Percentiles rank a stretch among this genome's conserved stretches.
These are phyloP conservation scores for Cladophialophora chaetospira DNA, from an alignment of 2,329 filamentous ascomycete species.

Conservation along the genomic window DNA sequence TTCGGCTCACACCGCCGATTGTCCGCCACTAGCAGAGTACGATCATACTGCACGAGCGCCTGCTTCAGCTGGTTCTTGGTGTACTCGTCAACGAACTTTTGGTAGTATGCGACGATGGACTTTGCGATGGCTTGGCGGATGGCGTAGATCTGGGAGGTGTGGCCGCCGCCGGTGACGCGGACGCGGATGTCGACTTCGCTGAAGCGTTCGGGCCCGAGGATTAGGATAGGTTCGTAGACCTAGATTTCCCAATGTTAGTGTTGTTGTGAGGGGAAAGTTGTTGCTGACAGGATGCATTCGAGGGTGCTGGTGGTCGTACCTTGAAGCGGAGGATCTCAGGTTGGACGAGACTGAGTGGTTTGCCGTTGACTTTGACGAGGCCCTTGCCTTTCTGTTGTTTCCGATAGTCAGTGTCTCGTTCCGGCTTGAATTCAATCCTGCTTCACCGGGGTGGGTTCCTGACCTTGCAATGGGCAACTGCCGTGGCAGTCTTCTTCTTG, in stretches of 20 bases:
- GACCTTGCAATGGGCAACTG: slow-evolving; percentile 91
- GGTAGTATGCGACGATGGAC: slow-evolving; percentile 97
- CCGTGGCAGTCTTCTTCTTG: slow-evolving; percentile 90
- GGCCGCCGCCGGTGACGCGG: slow-evolving; percentile 93
- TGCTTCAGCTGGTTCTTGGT: slow-evolving; percentile 99
- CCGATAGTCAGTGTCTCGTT: slow-evolving; percentile 20
- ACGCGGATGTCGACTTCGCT: slow-evolving; percentile 95
- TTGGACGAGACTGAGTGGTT: slow-evolving; percentile 89
- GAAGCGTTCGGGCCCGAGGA: slow-evolving; percentile 97
- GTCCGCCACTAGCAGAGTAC: slow-evolving; percentile 96
- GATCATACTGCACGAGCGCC: slow-evolving; percentile 92
- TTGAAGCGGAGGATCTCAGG: slow-evolving; percentile 98
- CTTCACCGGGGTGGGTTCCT: slow-evolving; percentile 35
- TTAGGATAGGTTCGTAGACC: slow-evolving; percentile 98
- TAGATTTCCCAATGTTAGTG: slow-evolving; percentile 38
- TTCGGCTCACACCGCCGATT: slow-evolving; percentile 99
- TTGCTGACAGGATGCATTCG: background rate
- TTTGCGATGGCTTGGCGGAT: slow-evolving; percentile 99
- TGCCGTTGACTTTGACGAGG: slow-evolving; percentile 98
- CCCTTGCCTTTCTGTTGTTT: slow-evolving; percentile 69
- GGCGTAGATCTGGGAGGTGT: slow-evolving; percentile 96
- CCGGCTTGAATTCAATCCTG: background rate
- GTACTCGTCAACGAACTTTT: slow-evolving; percentile 99
- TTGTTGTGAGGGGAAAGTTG: background rate
- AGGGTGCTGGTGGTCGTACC: slow-evolving; percentile 52